Conservation (phyloP, 768 basidiomycete genomes). For the Hygrophorus pudorinus region DNA sequence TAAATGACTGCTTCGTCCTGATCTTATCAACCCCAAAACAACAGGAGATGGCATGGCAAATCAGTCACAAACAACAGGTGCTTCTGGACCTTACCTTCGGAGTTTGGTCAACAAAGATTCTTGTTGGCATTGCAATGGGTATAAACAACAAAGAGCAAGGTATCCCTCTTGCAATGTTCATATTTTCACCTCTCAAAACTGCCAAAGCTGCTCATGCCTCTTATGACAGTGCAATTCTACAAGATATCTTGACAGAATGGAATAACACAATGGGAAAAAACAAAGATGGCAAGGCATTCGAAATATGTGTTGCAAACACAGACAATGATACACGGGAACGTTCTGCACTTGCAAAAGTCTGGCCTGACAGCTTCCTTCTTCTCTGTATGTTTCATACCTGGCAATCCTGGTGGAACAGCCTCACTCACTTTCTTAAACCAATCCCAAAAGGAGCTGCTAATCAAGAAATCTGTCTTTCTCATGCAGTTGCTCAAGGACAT, state of each 20-base stretch:
- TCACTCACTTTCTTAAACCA: slow-evolving; percentile 16
- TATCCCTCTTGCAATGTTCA: background rate
- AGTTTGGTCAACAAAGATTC: background rate
- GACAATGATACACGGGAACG: slow-evolving; percentile 19
- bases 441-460: slow-evolving; percentile 18
- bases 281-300: background rate
- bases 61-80: no score
- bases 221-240: background rate
- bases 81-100: background rate
- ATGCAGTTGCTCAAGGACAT: slow-evolving; percentile 16
- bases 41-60: background rate
- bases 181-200: background rate
- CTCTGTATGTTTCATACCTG: no score
- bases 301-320: background rate
- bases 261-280: background rate
- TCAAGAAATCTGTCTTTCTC: slow-evolving; percentile 11
- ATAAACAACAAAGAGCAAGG: background rate
- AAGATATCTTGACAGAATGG: background rate
- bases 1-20: background rate
- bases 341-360: slow-evolving; percentile 12
- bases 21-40: background rate
- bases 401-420: slow-evolving; percentile 22
- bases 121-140: background rate
- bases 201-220: background rate
- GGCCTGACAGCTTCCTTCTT: no score